A percentile compares a stretch with the other conserved stretches of the same genome.
phyloP scores from a whole-genome alignment of 2,329 filamentous ascomycete genomes.

The Hymenoscyphus fraxineus region DNA sequence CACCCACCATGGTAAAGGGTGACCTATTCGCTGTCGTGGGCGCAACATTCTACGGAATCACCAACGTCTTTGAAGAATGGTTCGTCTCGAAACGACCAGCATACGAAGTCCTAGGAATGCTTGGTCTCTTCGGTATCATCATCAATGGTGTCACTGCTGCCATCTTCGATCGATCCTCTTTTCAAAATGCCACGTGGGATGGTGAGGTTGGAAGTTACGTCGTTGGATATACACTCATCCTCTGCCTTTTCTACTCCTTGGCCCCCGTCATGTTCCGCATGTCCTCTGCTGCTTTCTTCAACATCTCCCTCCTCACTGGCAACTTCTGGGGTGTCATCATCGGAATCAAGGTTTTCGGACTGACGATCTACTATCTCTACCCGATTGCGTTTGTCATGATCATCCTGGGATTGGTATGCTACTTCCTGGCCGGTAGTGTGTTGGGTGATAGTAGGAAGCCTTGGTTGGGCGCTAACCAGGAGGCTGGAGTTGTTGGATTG shows the following conservation, averaged over 20 bases:
- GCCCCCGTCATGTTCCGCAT: constrained; percentile 87
- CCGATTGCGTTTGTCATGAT: constrained; percentile 94
- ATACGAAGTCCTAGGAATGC: constrained; percentile 89
- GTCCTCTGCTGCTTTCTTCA: constrained; percentile 89
- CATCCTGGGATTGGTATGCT: constrained; percentile 77
- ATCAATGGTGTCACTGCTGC: constrained; percentile 89
- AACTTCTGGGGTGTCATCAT: constrained; percentile 98
- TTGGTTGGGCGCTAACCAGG: constrained; percentile 87
- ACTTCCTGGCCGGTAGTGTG: constrained; percentile 79
- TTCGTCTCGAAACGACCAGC: constrained; percentile 81
- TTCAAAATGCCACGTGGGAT: constrained; percentile 63
- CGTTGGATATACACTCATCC: constrained; percentile 80
- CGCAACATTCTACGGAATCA: constrained; percentile 85
- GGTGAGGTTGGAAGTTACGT: constrained; percentile 73
- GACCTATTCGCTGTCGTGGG: constrained; percentile 88
- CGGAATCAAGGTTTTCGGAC: constrained; percentile 79
- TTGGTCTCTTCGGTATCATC: constrained; percentile 80
- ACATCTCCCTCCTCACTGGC: constrained; percentile 87
- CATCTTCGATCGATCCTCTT: constrained; percentile 82
- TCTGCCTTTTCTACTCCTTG: constrained; percentile 81
- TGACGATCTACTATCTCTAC: constrained; percentile 82
- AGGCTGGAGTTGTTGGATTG: constrained; percentile 71
- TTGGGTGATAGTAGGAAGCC: constrained; percentile 90
- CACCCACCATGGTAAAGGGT: constrained; percentile 75
- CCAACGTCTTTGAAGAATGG: constrained; percentile 92